Evolutionary conservation across 257 asterid species (phyloP).

Genomic region (Echites panduratus): DNA sequence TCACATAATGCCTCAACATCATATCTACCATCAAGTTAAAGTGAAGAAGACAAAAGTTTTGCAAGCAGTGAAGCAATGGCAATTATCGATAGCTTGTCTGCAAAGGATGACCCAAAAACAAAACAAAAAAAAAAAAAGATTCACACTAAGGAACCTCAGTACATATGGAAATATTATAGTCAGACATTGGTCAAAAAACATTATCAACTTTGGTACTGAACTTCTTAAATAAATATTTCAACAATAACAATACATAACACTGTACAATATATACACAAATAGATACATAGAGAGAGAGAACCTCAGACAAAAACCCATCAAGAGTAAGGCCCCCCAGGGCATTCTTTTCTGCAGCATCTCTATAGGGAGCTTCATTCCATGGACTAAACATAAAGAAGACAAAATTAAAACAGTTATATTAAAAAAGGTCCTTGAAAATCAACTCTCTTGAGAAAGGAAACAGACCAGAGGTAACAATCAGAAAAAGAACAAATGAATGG

Average conservation of each 20-base stretch:
- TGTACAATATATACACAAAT: no score
- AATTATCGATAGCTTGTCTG: not conserved
- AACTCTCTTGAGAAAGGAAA: not conserved
- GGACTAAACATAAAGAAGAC: conserved; percentile 47
- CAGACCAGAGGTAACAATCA: not conserved
- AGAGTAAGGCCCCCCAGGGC: conserved; percentile 80
- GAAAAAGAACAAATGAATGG: not conserved
- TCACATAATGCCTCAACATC: not conserved
- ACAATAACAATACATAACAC: not conserved
- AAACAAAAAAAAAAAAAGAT: no score
- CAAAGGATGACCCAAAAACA: not conserved
- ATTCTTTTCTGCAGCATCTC: conserved; percentile 75
- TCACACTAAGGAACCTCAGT: not conserved
- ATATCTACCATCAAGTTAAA: not conserved
- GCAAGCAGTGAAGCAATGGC: not conserved
- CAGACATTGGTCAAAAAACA: no score
- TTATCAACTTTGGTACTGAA: not conserved
- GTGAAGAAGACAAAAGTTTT: not conserved
- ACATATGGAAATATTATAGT: not conserved
- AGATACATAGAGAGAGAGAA: conserved; percentile 10
- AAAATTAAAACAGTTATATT: no score
- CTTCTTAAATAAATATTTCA: not conserved
- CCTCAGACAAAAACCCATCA: conserved; percentile 85
- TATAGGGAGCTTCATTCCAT: conserved; percentile 82
- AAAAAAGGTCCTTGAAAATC: not conserved